Conservation (phyloP, 2,329 filamentous ascomycete species). For the Zasmidium cellare region DNA sequence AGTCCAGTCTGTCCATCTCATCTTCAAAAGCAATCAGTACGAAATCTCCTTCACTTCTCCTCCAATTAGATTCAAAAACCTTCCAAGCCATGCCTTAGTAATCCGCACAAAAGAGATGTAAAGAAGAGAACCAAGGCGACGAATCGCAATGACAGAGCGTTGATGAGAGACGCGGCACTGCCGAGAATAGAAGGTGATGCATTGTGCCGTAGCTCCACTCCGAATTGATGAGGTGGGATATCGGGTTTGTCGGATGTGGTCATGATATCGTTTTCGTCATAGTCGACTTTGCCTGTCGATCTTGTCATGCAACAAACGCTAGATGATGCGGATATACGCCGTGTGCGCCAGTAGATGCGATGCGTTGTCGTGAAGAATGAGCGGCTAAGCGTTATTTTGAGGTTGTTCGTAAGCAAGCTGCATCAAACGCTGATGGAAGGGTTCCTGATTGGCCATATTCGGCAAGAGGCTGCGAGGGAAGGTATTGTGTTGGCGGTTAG, state of each 20-base stretch:
- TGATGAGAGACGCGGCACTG: neutral
- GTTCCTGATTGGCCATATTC: slow-evolving; percentile 28
- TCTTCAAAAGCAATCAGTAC: slow-evolving; percentile 1
- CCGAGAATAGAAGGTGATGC: slow-evolving; percentile 22
- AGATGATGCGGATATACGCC: slow-evolving; percentile 12
- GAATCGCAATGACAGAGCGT: neutral
- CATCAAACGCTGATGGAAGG: slow-evolving; percentile 33
- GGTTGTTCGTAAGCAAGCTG: slow-evolving; percentile 28
- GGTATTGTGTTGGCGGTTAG: slow-evolving; percentile 42
- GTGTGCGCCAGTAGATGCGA: slow-evolving; percentile 6
- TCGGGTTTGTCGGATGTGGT: slow-evolving; percentile 18
- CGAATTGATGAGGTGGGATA: slow-evolving; percentile 1
- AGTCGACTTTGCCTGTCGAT: slow-evolving; percentile 18
- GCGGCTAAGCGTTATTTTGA: slow-evolving; percentile 7
- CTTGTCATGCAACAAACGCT: slow-evolving; percentile 19
- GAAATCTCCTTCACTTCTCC: neutral
- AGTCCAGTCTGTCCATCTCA: neutral
- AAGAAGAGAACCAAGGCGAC: neutral
- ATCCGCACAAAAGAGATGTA: neutral
- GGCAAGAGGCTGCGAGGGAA: slow-evolving; percentile 45
- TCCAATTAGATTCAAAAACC: neutral
- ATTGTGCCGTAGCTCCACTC: slow-evolving; percentile 18
- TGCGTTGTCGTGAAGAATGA: neutral
- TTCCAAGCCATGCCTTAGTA: neutral
- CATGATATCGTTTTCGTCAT: slow-evolving; percentile 26